These are phyloP conservation scores for Pinus taeda DNA, from an alignment of 75 land plant genomes.

Conservation along the genomic window DNA sequence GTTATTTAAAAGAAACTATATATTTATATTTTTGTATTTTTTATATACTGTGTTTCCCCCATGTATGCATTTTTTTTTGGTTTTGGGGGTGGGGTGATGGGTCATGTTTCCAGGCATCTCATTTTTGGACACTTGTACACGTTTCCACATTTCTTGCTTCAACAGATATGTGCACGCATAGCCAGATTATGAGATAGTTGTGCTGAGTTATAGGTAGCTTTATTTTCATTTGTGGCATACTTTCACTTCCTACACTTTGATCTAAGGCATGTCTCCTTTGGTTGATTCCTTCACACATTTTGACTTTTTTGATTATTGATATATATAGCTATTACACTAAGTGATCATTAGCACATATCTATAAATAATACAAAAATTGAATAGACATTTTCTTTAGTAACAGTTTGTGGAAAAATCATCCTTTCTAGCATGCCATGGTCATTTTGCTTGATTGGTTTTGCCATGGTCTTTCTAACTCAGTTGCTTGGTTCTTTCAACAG, in stretches of 20 bases:
- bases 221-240: too few relatives aligned
- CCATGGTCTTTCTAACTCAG: not conserved
- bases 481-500: constrained; percentile 28
- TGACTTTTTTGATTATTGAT: not conserved
- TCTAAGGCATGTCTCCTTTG: not conserved
- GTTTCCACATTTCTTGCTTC: too few relatives aligned
- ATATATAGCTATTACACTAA: not conserved
- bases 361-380: not conserved
- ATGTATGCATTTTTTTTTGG: too few relatives aligned
- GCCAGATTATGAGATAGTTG: too few relatives aligned
- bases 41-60: too few relatives aligned
- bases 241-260: not conserved
- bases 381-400: not conserved
- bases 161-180: too few relatives aligned
- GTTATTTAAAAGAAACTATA: too few relatives aligned
- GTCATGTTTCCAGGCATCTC: too few relatives aligned
- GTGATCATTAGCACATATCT: not conserved
- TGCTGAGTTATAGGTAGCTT: too few relatives aligned
- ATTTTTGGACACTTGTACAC: too few relatives aligned
- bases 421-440: not conserved
- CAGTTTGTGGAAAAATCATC: not conserved
- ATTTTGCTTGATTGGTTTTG: not conserved
- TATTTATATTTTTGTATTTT: too few relatives aligned
- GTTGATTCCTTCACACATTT: not conserved
- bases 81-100: too few relatives aligned